A percentile compares a stretch with the other conserved stretches of the same genome.
phyloP scores from a whole-genome alignment of 257 asterid species.

The Capsicum chinense region DNA sequence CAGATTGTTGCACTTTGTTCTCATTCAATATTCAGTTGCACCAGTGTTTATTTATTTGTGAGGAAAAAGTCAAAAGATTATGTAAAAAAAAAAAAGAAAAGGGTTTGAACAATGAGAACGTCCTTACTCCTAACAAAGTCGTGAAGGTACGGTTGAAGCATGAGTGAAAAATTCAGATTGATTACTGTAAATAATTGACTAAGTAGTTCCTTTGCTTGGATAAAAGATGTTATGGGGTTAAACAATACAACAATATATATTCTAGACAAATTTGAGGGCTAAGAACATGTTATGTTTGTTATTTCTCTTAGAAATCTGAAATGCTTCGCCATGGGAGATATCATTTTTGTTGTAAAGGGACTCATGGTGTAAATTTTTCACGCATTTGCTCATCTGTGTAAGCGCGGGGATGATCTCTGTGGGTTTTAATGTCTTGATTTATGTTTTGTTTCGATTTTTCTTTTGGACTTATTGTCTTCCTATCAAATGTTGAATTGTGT shows the following conservation, averaged over 20 bases:
- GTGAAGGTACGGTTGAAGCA: too few relatives aligned
- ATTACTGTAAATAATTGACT: too few relatives aligned
- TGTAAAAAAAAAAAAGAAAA: too few relatives aligned
- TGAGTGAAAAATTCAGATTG: too few relatives aligned
- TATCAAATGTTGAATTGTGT: neutral
- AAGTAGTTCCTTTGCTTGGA: too few relatives aligned
- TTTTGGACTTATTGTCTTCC: neutral
- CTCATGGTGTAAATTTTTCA: neutral
- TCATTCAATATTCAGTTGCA: neutral
- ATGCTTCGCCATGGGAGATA: neutral
- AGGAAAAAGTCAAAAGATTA: too few relatives aligned
- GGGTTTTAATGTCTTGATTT: neutral
- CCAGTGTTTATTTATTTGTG: too few relatives aligned
- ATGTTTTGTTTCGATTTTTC: neutral
- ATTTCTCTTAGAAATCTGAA: neutral
- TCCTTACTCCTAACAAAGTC: too few relatives aligned
- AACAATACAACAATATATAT: too few relatives aligned
- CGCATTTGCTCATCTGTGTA: neutral
- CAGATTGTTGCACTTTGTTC: slow-evolving; percentile 8
- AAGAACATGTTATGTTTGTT: neutral
- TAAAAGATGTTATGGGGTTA: too few relatives aligned
- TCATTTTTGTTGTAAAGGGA: neutral
- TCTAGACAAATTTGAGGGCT: too few relatives aligned
- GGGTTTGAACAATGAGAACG: too few relatives aligned
- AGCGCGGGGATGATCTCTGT: neutral